These are phyloP conservation scores for Castanea mollissima DNA, from an alignment of 306 rosid species.

Conservation along the genomic window DNA sequence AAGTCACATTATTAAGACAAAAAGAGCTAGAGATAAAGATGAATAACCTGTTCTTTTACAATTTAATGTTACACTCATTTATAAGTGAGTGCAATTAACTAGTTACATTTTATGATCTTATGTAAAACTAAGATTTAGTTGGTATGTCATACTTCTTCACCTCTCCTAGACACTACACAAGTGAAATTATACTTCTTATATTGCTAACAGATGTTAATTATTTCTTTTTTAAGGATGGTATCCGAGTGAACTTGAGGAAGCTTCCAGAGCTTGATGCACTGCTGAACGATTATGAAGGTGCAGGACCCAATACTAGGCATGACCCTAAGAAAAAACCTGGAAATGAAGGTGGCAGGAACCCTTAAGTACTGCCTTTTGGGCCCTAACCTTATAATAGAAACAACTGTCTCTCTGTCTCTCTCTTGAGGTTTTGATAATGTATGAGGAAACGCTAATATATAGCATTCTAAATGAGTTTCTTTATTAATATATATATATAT, in stretches of 20 bases:
- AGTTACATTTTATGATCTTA: no score
- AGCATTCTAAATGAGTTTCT: slow-evolving; percentile 30
- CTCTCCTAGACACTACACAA: no score
- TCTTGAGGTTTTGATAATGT: slow-evolving; percentile 40
- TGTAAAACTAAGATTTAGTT: no score
- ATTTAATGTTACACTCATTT: background rate
- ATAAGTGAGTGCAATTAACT: background rate
- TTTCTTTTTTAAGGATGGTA: slow-evolving; percentile 39
- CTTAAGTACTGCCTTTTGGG: slow-evolving; percentile 24
- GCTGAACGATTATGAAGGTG: slow-evolving; percentile 63
- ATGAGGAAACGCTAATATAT: slow-evolving; percentile 29
- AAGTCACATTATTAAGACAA: background rate
- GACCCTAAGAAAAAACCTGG: slow-evolving; percentile 55
- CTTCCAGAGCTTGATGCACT: slow-evolving; percentile 32
- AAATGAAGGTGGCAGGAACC: slow-evolving; percentile 34
- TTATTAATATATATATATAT: slow-evolving; percentile 5
- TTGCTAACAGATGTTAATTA: background rate
- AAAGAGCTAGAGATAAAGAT: background rate
- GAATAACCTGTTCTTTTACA: background rate
- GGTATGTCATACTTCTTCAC: background rate
- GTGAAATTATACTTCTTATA: no score
- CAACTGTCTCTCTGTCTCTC: slow-evolving; percentile 4
- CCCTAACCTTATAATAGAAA: background rate
- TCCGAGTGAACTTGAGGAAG: slow-evolving; percentile 50
- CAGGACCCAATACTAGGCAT: slow-evolving; percentile 59